These are phyloP conservation scores for Parmelia sp. DNA, from an alignment of 495 filamentous ascomycete species.

Conservation along the genomic window DNA sequence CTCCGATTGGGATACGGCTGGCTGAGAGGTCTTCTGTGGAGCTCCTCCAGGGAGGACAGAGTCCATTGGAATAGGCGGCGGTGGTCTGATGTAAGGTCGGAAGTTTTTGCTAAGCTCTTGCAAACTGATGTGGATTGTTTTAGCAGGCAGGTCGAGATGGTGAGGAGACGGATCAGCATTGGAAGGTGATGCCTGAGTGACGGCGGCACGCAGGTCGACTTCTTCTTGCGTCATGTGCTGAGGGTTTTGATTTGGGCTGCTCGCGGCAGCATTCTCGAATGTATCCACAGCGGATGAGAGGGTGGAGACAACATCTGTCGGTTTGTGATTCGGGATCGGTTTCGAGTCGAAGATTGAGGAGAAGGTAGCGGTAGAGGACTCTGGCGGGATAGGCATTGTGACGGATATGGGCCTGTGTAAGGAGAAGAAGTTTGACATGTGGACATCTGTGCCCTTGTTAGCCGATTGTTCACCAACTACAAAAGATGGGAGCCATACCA, in stretches of 20 bases:
- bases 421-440: constrained; percentile 88
- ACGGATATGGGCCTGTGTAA: constrained; percentile 91
- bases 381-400: constrained; percentile 67
- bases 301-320: constrained; percentile 68
- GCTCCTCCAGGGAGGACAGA: constrained; percentile 16
- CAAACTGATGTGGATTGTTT: constrained; percentile 40
- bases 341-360: constrained; percentile 66
- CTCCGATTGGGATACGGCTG: constrained; percentile 24
- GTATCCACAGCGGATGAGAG: constrained; percentile 64
- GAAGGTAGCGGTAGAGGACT: constrained; percentile 65
- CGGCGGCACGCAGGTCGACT: constrained; percentile 42
- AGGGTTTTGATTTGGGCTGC: constrained; percentile 30
- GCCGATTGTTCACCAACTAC: constrained; percentile 21
- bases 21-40: constrained; percentile 18
- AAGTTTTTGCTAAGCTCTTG: constrained; percentile 54
- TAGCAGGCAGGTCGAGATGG: constrained; percentile 30
- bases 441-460: constrained; percentile 56
- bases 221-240: constrained; percentile 29
- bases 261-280: constrained; percentile 57
- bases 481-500: constrained; percentile 44
- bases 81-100: constrained; percentile 72
- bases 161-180: constrained; percentile 37
- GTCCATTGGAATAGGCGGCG: constrained; percentile 57
- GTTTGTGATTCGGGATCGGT: constrained; percentile 41
- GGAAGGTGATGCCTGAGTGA: constrained; percentile 40